Base-by-base conservation (phyloP, 305 asterid species). In the Stenogyne calaminthoides region DNA sequence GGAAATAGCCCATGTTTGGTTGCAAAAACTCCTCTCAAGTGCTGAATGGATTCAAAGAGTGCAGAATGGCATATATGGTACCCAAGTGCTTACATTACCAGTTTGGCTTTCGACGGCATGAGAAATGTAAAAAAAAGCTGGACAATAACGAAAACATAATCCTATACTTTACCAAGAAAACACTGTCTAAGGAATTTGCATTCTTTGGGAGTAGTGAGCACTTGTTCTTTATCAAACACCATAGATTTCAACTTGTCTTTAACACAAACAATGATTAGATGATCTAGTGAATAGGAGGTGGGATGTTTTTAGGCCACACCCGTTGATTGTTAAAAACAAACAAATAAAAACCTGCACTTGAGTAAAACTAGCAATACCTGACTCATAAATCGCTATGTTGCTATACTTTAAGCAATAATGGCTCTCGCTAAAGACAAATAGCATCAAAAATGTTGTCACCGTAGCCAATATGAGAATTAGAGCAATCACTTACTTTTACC, bases 111-210 rank as follows among this genome's bases (percentile, higher is more conserved):
- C 75, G 85, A 88, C 80, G 87, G 82, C 82, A 61, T 29, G 8
- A 84, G 77, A 29, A 89, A 88, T 82, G 90, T 14, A 1, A 90
- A n/a, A n/a, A n/a, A n/a, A n/a, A n/a, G n/a, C n/a, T n/a, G n/a
- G n/a, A n/a, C n/a, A n/a, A n/a, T n/a, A n/a, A n/a, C n/a, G 55
- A 47, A 47, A 47, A 47, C 8, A 49, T 49, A 22, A 49, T 49
- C 56, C 22, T 16, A 6, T 16, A 15, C 56, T 15, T n/a, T 1
- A 76, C 8, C 25, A 15, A 52, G n/a, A 55, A 7, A 19, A 7
- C 14, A 55, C 2, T 9, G 18, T 46, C 56, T 7, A 18, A 55
- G 2, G 29, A 22, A 18, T 2, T 55, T 55, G n/a, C n/a, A 9
- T 19, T 3, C 16, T 20, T 18, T 56, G 62, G 1, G 4, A 25